Conservation (phyloP, 352 stramenopile genomes). For the Phytopythium cucurbitacearum region DNA sequence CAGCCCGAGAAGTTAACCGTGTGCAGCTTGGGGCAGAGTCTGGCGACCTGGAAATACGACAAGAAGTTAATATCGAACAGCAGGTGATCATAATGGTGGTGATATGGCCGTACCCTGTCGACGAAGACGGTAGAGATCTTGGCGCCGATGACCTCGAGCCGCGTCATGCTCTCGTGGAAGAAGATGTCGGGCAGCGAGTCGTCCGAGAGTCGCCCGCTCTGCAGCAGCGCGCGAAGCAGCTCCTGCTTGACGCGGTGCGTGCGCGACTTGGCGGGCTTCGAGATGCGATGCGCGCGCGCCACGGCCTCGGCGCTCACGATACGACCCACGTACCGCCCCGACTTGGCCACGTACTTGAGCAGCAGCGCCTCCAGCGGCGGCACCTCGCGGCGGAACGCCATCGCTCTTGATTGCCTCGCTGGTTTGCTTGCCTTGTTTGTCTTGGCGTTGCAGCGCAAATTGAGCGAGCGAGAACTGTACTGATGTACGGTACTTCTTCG, state of each 20-base stretch:
- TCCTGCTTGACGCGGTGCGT: slow-evolving; percentile 87
- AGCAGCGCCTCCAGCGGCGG: slow-evolving; percentile 77
- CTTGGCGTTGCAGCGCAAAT: too few species aligned
- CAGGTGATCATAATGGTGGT: not conserved
- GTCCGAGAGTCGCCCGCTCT: slow-evolving; percentile 69
- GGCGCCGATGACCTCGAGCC: slow-evolving; percentile 78
- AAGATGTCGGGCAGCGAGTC: slow-evolving; percentile 79
- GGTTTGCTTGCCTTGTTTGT: not conserved
- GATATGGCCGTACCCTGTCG: slow-evolving; percentile 33
- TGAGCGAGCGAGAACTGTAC: too few species aligned
- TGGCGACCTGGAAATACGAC: slow-evolving; percentile 41
- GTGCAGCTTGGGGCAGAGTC: slow-evolving; percentile 81
- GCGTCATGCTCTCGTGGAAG: slow-evolving; percentile 85
- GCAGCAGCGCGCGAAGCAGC: slow-evolving; percentile 72
- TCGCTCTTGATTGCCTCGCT: slow-evolving; percentile 12
- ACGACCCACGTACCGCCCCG: slow-evolving; percentile 41
- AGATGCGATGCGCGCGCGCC: slow-evolving; percentile 64
- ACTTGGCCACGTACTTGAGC: slow-evolving; percentile 89
- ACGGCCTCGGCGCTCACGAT: slow-evolving; percentile 77
- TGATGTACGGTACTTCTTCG: too few species aligned
- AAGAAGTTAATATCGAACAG: not conserved
- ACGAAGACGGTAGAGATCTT: slow-evolving; percentile 82
- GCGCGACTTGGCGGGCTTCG: slow-evolving; percentile 66
- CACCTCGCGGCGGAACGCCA: slow-evolving; percentile 87
- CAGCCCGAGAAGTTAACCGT: slow-evolving; percentile 84